A percentile compares a stretch with the other conserved stretches of the same genome.
These are phyloP conservation scores for Yamadazyma diddensiae DNA, from an alignment of 1,139 yeast species.

Conservation along the genomic window DNA sequence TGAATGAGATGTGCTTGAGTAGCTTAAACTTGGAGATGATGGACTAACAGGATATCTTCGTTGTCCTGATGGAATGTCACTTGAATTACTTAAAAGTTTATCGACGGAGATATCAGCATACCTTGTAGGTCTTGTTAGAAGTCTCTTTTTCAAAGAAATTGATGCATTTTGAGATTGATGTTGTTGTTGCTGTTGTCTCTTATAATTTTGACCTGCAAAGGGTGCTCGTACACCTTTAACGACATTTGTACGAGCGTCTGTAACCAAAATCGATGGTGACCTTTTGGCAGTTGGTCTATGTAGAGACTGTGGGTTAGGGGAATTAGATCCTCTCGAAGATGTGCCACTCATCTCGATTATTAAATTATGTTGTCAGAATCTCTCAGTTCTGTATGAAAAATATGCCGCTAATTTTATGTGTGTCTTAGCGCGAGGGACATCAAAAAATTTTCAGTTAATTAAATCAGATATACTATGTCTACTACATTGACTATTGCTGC, in stretches of 20 bases:
- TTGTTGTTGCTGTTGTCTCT: constrained; percentile 32
- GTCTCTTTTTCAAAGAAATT: constrained; percentile 12
- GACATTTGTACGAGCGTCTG: constrained; percentile 71
- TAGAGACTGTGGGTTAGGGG: constrained; percentile 6
- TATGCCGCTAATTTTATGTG: background rate
- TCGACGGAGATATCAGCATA: constrained; percentile 74
- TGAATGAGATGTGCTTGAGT: constrained; percentile 8
- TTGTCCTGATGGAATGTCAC: constrained; percentile 84
- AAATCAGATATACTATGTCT: constrained; percentile 21
- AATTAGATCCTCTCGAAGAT: constrained; percentile 9
- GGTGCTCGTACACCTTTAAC: constrained; percentile 72
- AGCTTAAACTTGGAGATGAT: constrained; percentile 9
- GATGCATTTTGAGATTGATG: constrained; percentile 6
- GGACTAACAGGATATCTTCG: constrained; percentile 42
- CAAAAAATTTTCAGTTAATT: constrained; percentile 1
- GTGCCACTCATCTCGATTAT: constrained; percentile 7
- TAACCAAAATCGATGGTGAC: constrained; percentile 90
- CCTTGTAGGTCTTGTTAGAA: constrained; percentile 25
- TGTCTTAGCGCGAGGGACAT: background rate
- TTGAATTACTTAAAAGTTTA: constrained; percentile 65
- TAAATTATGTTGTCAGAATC: no score
- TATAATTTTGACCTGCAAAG: constrained; percentile 65
- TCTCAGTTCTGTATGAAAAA: no score
- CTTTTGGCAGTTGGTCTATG: constrained; percentile 73
- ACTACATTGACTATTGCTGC: constrained; percentile 66